Conservation (phyloP, 1,139 yeast genomes). For the Geotrichum reessii region DNA sequence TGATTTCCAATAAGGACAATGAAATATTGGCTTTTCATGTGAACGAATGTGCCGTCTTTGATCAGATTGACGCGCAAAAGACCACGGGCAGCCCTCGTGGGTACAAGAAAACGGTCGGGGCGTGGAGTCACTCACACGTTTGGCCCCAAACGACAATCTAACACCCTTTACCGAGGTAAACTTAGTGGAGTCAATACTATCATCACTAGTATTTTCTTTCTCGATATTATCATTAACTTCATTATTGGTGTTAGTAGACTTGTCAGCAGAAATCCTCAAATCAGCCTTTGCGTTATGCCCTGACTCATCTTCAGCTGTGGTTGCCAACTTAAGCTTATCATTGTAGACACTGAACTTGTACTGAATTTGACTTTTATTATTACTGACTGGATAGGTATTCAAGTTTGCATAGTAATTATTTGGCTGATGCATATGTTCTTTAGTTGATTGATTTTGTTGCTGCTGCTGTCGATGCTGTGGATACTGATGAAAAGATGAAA, state of each 20-base stretch:
- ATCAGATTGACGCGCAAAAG: constrained; percentile 62
- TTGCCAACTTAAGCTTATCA: neutral
- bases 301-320: neutral
- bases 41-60: constrained; percentile 59
- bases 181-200: neutral
- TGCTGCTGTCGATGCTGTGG: neutral
- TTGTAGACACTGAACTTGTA: neutral
- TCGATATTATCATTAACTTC: neutral
- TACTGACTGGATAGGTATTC: neutral
- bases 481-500: constrained; percentile 1
- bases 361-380: neutral
- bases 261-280: neutral
- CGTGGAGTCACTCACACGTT: constrained; percentile 1
- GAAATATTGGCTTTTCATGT: constrained; percentile 58
- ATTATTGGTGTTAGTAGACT: neutral
- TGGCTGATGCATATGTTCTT: neutral
- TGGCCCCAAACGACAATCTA: constrained; percentile 4
- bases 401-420: neutral
- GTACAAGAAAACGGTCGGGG: constrained; percentile 48
- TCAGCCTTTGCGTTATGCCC: neutral
- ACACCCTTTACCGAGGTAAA: neutral
- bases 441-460: neutral
- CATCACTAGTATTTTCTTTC: neutral
- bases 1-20: constrained; percentile 64
- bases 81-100: constrained; percentile 55